Conservation (phyloP, 202 grass and related monocot species). For the Musa balbisiana region DNA sequence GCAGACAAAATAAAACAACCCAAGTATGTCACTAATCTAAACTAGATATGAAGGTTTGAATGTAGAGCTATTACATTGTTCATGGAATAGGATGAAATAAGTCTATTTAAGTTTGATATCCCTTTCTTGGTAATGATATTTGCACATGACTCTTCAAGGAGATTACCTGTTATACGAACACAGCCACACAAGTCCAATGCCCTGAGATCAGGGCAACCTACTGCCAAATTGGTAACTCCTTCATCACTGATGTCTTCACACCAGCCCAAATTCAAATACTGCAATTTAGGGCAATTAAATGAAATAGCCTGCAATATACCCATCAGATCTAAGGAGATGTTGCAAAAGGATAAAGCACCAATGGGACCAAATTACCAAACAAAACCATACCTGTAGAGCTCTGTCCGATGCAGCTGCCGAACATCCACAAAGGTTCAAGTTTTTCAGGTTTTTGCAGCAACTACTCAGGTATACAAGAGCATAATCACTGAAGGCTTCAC, state of each 20-base stretch:
- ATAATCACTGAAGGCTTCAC: slow-evolving; percentile 62
- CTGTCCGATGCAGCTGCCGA: slow-evolving; percentile 60
- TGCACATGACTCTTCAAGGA: not conserved
- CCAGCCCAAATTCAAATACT: slow-evolving; percentile 78
- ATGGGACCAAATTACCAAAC: not conserved
- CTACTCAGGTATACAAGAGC: slow-evolving; percentile 57
- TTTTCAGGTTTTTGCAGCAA: slow-evolving; percentile 55
- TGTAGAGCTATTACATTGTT: no score
- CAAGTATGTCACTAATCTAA: no score
- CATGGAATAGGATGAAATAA: no score
- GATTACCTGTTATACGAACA: slow-evolving; percentile 87
- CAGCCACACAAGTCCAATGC: slow-evolving; percentile 85
- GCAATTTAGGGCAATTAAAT: slow-evolving; percentile 57
- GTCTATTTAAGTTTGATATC: not conserved
- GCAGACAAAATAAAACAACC: not conserved
- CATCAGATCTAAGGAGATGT: not conserved
- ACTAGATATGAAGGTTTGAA: no score
- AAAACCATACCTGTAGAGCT: slow-evolving; percentile 59
- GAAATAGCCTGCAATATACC: slow-evolving; percentile 51
- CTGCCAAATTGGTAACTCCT: slow-evolving; percentile 72
- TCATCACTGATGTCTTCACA: slow-evolving; percentile 71
- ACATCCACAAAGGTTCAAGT: slow-evolving; percentile 87
- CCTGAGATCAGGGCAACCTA: slow-evolving; percentile 81
- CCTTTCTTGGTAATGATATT: not conserved
- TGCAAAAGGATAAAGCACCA: not conserved